A percentile compares a stretch with the other conserved stretches of the same genome.
Evolutionary conservation across 2,329 filamentous ascomycete genomes (phyloP).

Genomic region (Ceratocystis cacaofunesta): DNA sequence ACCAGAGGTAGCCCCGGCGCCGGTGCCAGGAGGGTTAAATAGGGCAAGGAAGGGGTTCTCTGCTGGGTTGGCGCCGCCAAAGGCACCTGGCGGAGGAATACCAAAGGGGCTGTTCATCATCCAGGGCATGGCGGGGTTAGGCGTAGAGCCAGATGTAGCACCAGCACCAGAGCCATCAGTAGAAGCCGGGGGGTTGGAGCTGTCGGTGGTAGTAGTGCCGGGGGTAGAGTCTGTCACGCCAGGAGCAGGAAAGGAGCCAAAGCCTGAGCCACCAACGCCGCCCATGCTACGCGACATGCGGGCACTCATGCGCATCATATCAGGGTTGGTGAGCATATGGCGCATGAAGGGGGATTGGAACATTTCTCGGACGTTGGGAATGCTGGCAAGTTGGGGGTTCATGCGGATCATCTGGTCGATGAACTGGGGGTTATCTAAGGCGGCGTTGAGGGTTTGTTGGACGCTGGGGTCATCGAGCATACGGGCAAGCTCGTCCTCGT

Average conservation of each 20-base stretch:
- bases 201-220: slow-evolving; percentile 24
- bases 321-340: slow-evolving; percentile 83
- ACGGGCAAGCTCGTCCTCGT: slow-evolving; percentile 63
- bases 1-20: slow-evolving; percentile 18
- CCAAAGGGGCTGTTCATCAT: slow-evolving; percentile 8
- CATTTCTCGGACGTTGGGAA: slow-evolving; percentile 67
- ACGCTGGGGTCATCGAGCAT: slow-evolving; percentile 85
- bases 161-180: slow-evolving; percentile 19
- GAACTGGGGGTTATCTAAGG: slow-evolving; percentile 86
- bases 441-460: slow-evolving; percentile 78
- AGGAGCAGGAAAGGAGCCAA: slow-evolving; percentile 63
- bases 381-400: slow-evolving; percentile 66
- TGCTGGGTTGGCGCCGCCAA: slow-evolving; percentile 18
- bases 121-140: slow-evolving; percentile 2
- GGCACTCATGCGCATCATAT: slow-evolving; percentile 66
- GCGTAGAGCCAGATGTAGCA: background rate
- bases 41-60: slow-evolving; percentile 31
- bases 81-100: slow-evolving; percentile 17
- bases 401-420: slow-evolving; percentile 88
- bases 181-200: slow-evolving; percentile 25
- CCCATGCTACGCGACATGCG: slow-evolving; percentile 64
- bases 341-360: slow-evolving; percentile 80
- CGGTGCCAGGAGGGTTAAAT: slow-evolving; percentile 6
- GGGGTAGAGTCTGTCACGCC: slow-evolving; percentile 80
- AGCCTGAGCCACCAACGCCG: slow-evolving; percentile 28